Evolutionary conservation across 1,284 basidiomycete species (phyloP).

Genomic region (Waitea zeae): DNA sequence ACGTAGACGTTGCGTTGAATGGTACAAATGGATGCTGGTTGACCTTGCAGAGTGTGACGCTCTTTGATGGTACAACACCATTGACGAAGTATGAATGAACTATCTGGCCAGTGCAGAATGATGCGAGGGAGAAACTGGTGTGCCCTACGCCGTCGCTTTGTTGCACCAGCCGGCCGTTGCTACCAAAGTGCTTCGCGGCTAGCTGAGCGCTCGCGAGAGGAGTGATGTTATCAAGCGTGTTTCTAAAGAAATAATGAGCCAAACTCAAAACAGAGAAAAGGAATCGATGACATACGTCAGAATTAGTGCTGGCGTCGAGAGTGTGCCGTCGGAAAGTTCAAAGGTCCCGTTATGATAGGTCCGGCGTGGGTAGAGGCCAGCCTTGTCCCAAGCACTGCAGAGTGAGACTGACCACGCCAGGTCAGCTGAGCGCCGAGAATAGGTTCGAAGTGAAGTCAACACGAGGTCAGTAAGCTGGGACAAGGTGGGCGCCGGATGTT

Average conservation of each 20-base stretch:
- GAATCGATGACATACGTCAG: constrained; percentile 1
- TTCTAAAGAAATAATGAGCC: too few relatives aligned
- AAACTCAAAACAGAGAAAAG: background rate
- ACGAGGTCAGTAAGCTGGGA: background rate
- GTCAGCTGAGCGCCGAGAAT: constrained; percentile 2
- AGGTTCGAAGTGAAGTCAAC: background rate
- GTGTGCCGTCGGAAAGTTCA: background rate
- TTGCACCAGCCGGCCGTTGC: constrained; percentile 3
- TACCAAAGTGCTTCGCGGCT: constrained; percentile 1
- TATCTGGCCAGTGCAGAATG: background rate
- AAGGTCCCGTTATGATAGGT: constrained; percentile 3
- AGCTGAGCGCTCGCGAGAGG: constrained; percentile 1
- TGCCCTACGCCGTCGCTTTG: constrained; percentile 3
- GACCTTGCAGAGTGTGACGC: constrained; percentile 1
- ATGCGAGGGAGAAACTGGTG: background rate
- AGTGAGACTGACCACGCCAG: background rate
- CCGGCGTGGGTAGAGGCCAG: background rate
- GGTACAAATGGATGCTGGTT: constrained; percentile 1
- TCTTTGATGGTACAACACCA: constrained; percentile 1
- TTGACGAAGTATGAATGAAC: constrained; percentile 1
- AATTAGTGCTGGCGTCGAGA: constrained; percentile 1
- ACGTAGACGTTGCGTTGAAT: too few relatives aligned
- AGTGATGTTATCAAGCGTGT: constrained; percentile 2
- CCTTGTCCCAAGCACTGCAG: background rate
- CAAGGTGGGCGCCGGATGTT: background rate